These are phyloP conservation scores for Fusarium sp. DNA, from an alignment of 2,329 filamentous ascomycete genomes.

Conservation along the genomic window DNA sequence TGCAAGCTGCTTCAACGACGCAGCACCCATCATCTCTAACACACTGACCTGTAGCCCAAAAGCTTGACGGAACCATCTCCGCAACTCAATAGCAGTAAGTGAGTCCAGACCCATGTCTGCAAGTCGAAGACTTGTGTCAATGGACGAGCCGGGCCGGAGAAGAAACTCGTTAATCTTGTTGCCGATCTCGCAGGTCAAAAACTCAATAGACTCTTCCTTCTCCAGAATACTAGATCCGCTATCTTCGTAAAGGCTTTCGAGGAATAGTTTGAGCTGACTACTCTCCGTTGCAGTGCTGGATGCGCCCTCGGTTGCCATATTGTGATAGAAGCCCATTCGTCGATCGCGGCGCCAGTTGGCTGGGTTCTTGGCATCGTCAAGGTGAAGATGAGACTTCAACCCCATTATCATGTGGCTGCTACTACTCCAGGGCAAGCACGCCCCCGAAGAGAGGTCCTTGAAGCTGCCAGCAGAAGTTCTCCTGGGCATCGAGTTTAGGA, in stretches of 20 bases:
- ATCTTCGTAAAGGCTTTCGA: neutral
- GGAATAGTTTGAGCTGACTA: conserved; percentile 3
- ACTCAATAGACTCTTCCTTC: neutral
- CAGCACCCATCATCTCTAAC: conserved; percentile 29
- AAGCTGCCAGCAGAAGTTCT: neutral
- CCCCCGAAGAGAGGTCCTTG: neutral
- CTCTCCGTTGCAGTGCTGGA: neutral
- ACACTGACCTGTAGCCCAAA: conserved; percentile 30
- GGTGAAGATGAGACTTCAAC: neutral
- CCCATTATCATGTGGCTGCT: conserved; percentile 17
- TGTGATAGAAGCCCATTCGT: conserved; percentile 30
- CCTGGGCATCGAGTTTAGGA: too few relatives aligned
- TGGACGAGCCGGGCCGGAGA: conserved; percentile 8
- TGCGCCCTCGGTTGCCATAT: neutral
- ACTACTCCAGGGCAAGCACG: neutral
- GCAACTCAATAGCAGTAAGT: conserved; percentile 26
- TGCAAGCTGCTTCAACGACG: conserved; percentile 10
- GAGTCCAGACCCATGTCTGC: conserved; percentile 31
- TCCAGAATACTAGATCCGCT: neutral
- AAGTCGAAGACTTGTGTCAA: conserved; percentile 9
- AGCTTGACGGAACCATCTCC: conserved; percentile 19
- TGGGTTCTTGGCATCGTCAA: conserved; percentile 17
- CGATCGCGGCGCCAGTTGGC: conserved; percentile 27
- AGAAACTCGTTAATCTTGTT: conserved; percentile 25
- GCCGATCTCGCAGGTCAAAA: conserved; percentile 4